Percentiles rank a stretch among this genome's conserved stretches.
Conservation (phyloP, 306 rosid genomes). For the Cicer bijugum region DNA sequence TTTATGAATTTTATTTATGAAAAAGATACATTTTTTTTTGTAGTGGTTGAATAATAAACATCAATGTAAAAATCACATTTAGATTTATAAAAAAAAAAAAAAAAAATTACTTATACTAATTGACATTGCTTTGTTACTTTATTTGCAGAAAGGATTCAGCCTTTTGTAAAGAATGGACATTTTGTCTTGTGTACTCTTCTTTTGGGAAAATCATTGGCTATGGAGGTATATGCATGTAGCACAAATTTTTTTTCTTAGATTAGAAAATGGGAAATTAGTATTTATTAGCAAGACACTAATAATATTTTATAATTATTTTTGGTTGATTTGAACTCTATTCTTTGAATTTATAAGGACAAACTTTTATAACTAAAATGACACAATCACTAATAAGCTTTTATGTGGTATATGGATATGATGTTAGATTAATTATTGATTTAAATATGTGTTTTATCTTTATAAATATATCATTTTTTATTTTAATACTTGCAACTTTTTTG, state of each 20-base stretch:
- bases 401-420: background rate
- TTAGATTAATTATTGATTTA: too few relatives aligned
- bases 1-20: too few relatives aligned
- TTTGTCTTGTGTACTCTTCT: constrained; percentile 81
- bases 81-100: too few relatives aligned
- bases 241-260: background rate
- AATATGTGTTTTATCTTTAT: too few relatives aligned
- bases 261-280: too few relatives aligned
- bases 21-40: too few relatives aligned
- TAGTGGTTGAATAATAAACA: too few relatives aligned
- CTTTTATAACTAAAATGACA: background rate
- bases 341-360: too few relatives aligned
- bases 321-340: background rate
- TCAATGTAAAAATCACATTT: too few relatives aligned
- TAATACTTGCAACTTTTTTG: too few relatives aligned
- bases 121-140: constrained; percentile 1
- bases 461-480: background rate
- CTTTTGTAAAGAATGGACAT: constrained; percentile 78
- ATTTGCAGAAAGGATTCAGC: constrained; percentile 71
- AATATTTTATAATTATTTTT: background rate
- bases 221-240: constrained; percentile 61
- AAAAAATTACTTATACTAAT: background rate
- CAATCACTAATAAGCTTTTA: background rate
- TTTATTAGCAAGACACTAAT: too few relatives aligned
- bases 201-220: constrained; percentile 71